Percentiles rank a stretch among this genome's conserved stretches.
Conservation (phyloP, 2,329 filamentous ascomycete species). For the Talaromyces sp. region DNA sequence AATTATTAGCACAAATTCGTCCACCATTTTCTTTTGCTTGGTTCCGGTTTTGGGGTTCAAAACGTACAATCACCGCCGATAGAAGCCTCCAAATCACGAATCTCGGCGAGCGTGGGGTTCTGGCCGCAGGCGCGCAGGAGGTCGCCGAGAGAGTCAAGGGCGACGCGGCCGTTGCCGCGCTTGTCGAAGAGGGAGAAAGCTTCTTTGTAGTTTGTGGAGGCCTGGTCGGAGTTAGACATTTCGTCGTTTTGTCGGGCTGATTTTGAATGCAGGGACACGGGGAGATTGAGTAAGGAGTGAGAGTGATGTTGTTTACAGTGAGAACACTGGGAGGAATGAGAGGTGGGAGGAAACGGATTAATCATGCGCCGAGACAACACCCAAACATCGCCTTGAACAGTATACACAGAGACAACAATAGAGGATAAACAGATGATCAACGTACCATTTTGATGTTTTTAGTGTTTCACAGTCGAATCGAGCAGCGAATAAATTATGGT, state of each 20-base stretch:
- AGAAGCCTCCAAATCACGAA: constrained; percentile 84
- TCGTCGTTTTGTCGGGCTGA: no score
- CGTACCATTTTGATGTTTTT: background rate
- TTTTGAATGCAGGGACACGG: background rate
- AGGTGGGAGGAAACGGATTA: constrained; percentile 8
- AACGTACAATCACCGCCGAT: constrained; percentile 84
- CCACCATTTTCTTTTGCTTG: background rate
- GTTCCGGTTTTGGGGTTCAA: no score
- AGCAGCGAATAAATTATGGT: background rate
- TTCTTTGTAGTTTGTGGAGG: constrained; percentile 99
- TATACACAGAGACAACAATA: background rate
- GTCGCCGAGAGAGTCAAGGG: constrained; percentile 82
- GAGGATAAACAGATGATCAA: background rate
- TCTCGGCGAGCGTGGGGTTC: constrained; percentile 93
- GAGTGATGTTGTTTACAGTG: background rate
- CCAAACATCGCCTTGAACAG: background rate
- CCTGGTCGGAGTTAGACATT: constrained; percentile 47
- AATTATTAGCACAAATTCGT: constrained; percentile 14
- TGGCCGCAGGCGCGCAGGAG: constrained; percentile 94
- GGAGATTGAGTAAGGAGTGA: background rate
- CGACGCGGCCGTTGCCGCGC: constrained; percentile 90
- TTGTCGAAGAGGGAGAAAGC: constrained; percentile 99
- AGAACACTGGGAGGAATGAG: background rate
- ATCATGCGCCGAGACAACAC: constrained; percentile 13
- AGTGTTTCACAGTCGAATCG: background rate